Percentiles rank a stretch among this genome's conserved stretches.
These are phyloP conservation scores for Amylostereum areolatum DNA, from an alignment of 1,284 basidiomycete species.

Conservation along the genomic window DNA sequence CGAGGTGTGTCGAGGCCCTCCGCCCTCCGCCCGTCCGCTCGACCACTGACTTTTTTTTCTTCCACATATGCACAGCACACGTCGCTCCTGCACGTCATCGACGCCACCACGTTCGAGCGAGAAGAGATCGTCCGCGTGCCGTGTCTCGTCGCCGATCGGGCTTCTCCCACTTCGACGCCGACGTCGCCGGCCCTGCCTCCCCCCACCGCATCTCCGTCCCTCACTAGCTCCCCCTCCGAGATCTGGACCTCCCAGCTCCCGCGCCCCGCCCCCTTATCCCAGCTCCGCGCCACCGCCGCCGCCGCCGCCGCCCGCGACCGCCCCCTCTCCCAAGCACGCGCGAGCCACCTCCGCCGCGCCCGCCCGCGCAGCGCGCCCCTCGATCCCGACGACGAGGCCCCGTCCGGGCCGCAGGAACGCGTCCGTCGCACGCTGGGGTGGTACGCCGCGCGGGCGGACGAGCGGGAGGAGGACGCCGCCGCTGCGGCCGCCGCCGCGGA, in stretches of 20 bases:
- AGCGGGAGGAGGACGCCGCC: no score
- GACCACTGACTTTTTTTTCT: conserved; percentile 4
- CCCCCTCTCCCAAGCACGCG: conserved; percentile 1
- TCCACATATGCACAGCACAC: conserved; percentile 50
- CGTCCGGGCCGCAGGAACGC: no score
- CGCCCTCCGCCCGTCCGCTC: background rate
- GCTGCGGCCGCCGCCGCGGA: background rate
- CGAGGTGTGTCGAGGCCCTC: conserved; percentile 48
- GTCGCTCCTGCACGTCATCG: conserved; percentile 66
- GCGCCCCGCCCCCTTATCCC: conserved; percentile 16
- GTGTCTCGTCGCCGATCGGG: conserved; percentile 21
- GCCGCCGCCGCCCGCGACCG: background rate
- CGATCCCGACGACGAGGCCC: conserved; percentile 12
- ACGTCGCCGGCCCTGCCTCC: conserved; percentile 10
- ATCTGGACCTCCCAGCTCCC: conserved; percentile 17
- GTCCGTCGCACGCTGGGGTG: no score
- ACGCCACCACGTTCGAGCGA: conserved; percentile 74
- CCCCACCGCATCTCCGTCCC: background rate
- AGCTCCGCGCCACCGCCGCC: background rate
- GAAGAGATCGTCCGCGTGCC: conserved; percentile 68
- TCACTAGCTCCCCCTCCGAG: conserved; percentile 5
- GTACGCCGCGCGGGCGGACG: no score
- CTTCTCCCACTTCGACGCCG: conserved; percentile 14
- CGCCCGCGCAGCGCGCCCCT: conserved; percentile 1
- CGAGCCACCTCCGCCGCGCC: background rate